phyloP scores from a whole-genome alignment of 1,284 basidiomycete genomes.

The Ceratobasidium sp. region DNA sequence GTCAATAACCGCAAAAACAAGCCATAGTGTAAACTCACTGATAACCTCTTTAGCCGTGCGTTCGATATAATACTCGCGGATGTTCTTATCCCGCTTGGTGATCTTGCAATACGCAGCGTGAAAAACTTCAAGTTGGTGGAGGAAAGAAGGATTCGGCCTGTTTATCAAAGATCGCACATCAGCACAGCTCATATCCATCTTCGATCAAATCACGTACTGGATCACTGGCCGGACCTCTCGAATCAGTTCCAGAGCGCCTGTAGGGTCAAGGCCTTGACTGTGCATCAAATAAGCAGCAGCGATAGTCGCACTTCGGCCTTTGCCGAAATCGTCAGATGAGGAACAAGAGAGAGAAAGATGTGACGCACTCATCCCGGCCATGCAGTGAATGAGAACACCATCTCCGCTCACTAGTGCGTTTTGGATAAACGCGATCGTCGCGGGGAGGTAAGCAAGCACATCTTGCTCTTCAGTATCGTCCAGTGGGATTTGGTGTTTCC shows the following conservation, averaged over 20 bases:
- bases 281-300: slow-evolving; percentile 88
- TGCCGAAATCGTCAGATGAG: neutral
- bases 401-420: slow-evolving; percentile 76
- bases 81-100: slow-evolving; percentile 72
- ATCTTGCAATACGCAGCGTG: slow-evolving; percentile 76
- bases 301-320: slow-evolving; percentile 83
- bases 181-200: slow-evolving; percentile 17
- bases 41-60: slow-evolving; percentile 76
- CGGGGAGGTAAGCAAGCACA: slow-evolving; percentile 77
- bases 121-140: slow-evolving; percentile 80
- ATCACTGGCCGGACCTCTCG: slow-evolving; percentile 70
- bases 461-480: slow-evolving; percentile 78
- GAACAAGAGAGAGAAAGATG: neutral
- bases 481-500: slow-evolving; percentile 73
- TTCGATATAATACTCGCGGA: slow-evolving; percentile 84
- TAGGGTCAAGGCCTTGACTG: slow-evolving; percentile 67
- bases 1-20: neutral
- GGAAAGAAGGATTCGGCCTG: slow-evolving; percentile 83
- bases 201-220: slow-evolving; percentile 64
- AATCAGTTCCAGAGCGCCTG: slow-evolving; percentile 75
- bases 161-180: slow-evolving; percentile 1
- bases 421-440: slow-evolving; percentile 82
- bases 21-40: slow-evolving; percentile 65
- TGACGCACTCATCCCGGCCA: slow-evolving; percentile 84
- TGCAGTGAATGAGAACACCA: slow-evolving; percentile 86